Evolutionary conservation across 225 moss, liverwort and hornwort species (phyloP).

Genomic region (Anthoceros angustus): DNA sequence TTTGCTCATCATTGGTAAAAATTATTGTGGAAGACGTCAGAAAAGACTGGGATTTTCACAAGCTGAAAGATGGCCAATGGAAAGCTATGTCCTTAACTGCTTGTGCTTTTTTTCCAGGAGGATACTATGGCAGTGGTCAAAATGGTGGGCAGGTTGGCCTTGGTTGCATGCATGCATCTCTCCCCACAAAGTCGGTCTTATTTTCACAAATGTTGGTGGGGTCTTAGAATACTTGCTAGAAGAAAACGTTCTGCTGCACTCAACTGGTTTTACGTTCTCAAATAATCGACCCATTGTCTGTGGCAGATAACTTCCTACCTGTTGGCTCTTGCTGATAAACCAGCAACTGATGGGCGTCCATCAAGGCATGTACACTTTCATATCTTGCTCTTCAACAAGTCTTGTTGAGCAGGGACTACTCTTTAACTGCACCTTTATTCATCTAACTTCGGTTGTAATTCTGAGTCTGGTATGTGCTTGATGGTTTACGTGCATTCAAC

Average conservation of each 20-base stretch:
- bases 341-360: slow-evolving; percentile 1
- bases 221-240: not conserved
- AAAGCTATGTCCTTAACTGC: too few relatives aligned
- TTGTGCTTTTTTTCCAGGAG: slow-evolving; percentile 5
- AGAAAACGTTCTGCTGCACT: not conserved
- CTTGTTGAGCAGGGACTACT: not conserved
- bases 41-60: not conserved
- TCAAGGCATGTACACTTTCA: slow-evolving; percentile 3
- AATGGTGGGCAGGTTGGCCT: slow-evolving; percentile 9
- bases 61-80: not conserved
- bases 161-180: too few relatives aligned
- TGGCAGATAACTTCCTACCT: slow-evolving; percentile 16
- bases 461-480: too few relatives aligned
- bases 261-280: not conserved
- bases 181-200: not conserved
- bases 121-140: slow-evolving; percentile 12
- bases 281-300: not conserved
- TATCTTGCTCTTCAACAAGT: not conserved
- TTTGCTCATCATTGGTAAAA: slow-evolving; percentile 11
- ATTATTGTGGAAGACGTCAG: not conserved
- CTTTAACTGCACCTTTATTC: too few relatives aligned
- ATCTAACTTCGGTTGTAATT: too few relatives aligned
- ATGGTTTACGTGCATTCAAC: too few relatives aligned
- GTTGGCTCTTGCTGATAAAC: slow-evolving; percentile 19
- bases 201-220: not conserved